Evolutionary conservation across 2,329 filamentous ascomycete genomes (phyloP).

Genomic region (Ceratocystis eucalypticola): DNA sequence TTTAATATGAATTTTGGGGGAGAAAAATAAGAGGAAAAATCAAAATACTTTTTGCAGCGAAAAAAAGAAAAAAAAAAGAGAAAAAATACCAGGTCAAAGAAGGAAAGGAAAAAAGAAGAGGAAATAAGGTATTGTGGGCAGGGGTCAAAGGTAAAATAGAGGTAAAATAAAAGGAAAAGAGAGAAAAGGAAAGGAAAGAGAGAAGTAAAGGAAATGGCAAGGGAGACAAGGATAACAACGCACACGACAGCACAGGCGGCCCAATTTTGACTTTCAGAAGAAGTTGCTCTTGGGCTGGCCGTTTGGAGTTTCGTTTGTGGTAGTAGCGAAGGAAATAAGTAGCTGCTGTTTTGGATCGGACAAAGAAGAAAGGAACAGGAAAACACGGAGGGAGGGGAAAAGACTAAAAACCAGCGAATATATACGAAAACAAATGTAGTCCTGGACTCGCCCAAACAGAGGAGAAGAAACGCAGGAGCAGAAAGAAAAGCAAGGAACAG

Average conservation of each 20-base stretch:
- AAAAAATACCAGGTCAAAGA: background rate
- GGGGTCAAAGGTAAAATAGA: background rate
- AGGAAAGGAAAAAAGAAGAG: background rate
- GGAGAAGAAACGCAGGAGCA: background rate
- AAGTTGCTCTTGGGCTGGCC: background rate
- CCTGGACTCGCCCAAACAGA: background rate
- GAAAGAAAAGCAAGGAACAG: background rate
- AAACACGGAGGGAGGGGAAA: background rate
- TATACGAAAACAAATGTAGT: too few species aligned
- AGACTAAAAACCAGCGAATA: background rate
- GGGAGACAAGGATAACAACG: background rate
- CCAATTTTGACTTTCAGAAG: background rate
- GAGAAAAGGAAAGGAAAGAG: background rate
- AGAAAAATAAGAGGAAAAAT: background rate
- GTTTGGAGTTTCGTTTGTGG: constrained; percentile 3
- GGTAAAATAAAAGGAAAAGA: constrained; percentile 5
- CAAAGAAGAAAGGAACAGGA: background rate
- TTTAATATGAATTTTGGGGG: background rate
- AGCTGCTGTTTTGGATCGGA: background rate
- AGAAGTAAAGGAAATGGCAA: background rate
- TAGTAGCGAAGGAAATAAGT: background rate
- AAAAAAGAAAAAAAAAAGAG: background rate
- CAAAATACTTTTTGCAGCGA: background rate
- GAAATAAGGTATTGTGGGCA: background rate
- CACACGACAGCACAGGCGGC: background rate